Evolutionary conservation across 1,284 basidiomycete species (phyloP).

Genomic region (Stygiomarasmius scandens): DNA sequence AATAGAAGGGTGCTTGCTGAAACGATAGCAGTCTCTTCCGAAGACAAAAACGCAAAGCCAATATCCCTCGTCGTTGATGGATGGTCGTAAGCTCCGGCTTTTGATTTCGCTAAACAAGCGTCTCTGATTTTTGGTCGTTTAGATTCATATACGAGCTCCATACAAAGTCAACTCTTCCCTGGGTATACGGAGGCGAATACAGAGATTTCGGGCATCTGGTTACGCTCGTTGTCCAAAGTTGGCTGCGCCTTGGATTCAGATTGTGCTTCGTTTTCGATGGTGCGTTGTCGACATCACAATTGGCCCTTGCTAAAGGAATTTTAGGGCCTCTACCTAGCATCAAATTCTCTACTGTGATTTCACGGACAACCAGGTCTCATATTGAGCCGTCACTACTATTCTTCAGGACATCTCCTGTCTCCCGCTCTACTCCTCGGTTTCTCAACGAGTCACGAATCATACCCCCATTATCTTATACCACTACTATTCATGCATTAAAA

Average conservation of each 20-base stretch:
- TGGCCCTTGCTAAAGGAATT: conserved; percentile 24
- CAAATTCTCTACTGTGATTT: conserved; percentile 74
- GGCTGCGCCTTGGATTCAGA: conserved; percentile 73
- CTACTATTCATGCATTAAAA: conserved; percentile 65
- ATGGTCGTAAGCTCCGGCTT: conserved; percentile 75
- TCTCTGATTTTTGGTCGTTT: conserved; percentile 14
- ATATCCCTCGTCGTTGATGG: conserved; percentile 75
- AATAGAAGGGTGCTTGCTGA: conserved; percentile 59
- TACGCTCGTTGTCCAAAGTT: conserved; percentile 60
- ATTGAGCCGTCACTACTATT: conserved; percentile 75
- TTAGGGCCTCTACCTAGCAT: conserved; percentile 72
- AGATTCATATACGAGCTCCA: conserved; percentile 83
- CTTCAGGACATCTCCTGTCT: conserved; percentile 77
- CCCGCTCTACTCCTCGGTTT: conserved; percentile 73
- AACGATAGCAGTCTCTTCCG: conserved; percentile 43
- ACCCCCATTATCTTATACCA: conserved; percentile 69
- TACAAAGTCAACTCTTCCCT: conserved; percentile 65
- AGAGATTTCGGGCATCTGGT: conserved; percentile 57
- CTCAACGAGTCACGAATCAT: conserved; percentile 74
- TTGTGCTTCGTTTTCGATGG: conserved; percentile 93
- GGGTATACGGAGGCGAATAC: conserved; percentile 89
- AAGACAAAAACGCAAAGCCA: conserved; percentile 18
- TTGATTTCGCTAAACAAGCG: conserved; percentile 16
- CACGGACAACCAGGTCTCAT: conserved; percentile 58
- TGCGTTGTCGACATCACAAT: conserved; percentile 38